A percentile compares a stretch with the other conserved stretches of the same genome.
These are phyloP conservation scores for Sclerotinia subarctica DNA, from an alignment of 2,329 filamentous ascomycete genomes.

Conservation along the genomic window DNA sequence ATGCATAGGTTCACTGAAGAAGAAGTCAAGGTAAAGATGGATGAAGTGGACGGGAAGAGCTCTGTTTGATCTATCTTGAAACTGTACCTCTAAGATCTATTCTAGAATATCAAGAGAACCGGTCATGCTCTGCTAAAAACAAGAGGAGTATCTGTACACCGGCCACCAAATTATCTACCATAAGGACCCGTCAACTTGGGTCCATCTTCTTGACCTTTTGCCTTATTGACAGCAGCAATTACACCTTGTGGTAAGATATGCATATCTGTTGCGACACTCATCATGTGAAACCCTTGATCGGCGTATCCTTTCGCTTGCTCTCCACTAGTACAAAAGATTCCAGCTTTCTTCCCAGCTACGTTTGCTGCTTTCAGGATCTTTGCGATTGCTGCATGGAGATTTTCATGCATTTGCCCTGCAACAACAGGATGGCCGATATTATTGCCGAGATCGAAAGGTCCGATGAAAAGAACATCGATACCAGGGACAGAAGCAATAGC, in stretches of 20 bases:
- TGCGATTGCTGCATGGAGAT: slow-evolving; percentile 57
- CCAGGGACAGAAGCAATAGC: slow-evolving; percentile 59
- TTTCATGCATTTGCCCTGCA: slow-evolving; percentile 55
- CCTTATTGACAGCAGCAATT: slow-evolving; percentile 47
- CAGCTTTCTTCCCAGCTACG: slow-evolving; percentile 63
- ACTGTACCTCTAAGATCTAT: neutral
- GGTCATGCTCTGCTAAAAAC: neutral
- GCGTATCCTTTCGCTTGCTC: slow-evolving; percentile 54
- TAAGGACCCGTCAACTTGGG: slow-evolving; percentile 35
- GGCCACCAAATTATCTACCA: slow-evolving; percentile 29
- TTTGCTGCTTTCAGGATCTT: slow-evolving; percentile 56
- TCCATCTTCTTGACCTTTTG: slow-evolving; percentile 41
- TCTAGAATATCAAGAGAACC: neutral
- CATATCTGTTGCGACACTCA: slow-evolving; percentile 56
- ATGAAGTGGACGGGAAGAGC: slow-evolving; percentile 42
- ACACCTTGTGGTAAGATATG: slow-evolving; percentile 49
- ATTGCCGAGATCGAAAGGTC: slow-evolving; percentile 63
- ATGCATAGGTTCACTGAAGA: slow-evolving; percentile 74
- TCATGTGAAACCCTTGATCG: slow-evolving; percentile 59
- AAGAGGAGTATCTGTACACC: neutral
- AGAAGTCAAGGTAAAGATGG: slow-evolving; percentile 67
- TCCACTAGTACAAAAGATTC: slow-evolving; percentile 56
- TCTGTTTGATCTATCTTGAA: slow-evolving; percentile 7
- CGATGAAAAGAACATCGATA: slow-evolving; percentile 62
- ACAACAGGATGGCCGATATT: slow-evolving; percentile 62